phyloP scores from a whole-genome alignment of 169 alveolate species.

The Cystoisospora suis region DNA sequence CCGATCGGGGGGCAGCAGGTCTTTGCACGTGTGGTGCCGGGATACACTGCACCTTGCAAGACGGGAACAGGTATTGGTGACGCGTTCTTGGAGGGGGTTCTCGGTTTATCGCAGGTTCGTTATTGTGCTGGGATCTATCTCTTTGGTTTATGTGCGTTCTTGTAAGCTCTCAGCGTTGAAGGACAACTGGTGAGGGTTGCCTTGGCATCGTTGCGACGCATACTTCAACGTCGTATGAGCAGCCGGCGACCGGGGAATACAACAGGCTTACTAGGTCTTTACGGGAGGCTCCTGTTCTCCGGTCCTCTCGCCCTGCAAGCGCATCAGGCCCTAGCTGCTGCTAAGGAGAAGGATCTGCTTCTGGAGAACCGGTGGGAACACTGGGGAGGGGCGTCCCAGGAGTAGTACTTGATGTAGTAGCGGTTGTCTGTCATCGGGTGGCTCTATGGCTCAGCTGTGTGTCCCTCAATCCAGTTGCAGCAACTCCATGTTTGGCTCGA shows the following conservation, averaged over 20 bases:
- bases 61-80: too few relatives aligned
- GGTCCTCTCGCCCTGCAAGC: constrained; percentile 20
- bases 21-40: too few relatives aligned
- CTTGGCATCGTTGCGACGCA: background rate
- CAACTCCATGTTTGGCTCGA: too few relatives aligned
- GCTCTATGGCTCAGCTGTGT: too few relatives aligned
- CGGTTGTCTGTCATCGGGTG: too few relatives aligned
- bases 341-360: background rate
- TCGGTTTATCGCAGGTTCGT: background rate
- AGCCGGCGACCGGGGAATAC: background rate
- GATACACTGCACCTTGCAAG: too few relatives aligned
- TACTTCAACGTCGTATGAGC: constrained; percentile 24
- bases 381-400: too few relatives aligned
- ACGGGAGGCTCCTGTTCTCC: constrained; percentile 20
- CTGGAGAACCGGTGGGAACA: constrained; percentile 22
- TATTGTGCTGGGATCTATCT: background rate
- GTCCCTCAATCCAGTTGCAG: too few relatives aligned
- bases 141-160: background rate
- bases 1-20: too few relatives aligned
- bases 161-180: constrained; percentile 28
- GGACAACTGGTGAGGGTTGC: background rate
- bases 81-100: too few relatives aligned
- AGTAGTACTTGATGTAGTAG: too few relatives aligned
- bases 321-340: background rate
- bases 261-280: background rate